phyloP scores from a whole-genome alignment of 169 alveolate genomes.

The Cryptosporidium ryanae region DNA sequence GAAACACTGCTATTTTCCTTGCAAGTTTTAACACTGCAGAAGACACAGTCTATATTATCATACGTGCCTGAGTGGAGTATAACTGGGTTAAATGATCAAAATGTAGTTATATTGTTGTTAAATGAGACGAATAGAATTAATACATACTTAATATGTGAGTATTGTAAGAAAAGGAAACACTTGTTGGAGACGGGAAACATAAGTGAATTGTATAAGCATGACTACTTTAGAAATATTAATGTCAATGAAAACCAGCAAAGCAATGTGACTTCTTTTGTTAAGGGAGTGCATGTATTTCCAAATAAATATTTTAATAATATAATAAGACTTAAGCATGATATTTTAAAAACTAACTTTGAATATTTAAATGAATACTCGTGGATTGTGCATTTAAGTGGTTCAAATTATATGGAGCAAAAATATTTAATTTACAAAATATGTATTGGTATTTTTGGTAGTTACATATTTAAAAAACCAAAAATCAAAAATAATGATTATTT shows the following conservation, averaged over 20 bases:
- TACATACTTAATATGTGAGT: background rate
- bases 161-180: slow-evolving; percentile 12
- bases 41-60: slow-evolving; percentile 13
- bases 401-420: slow-evolving; percentile 27
- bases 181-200: background rate
- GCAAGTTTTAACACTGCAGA: slow-evolving; percentile 36
- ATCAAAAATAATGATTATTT: background rate
- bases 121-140: slow-evolving; percentile 55
- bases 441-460: background rate
- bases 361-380: background rate
- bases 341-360: background rate
- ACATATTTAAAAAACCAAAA: too few relatives aligned
- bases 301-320: slow-evolving; percentile 15
- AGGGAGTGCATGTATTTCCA: slow-evolving; percentile 47
- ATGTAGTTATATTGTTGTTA: slow-evolving; percentile 26
- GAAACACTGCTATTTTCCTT: slow-evolving; percentile 47
- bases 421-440: slow-evolving; percentile 35
- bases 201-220: background rate
- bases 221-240: too few relatives aligned
- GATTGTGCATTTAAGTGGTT: slow-evolving; percentile 67
- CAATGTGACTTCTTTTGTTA: too few relatives aligned
- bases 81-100: slow-evolving; percentile 68
- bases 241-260: too few relatives aligned
- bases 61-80: slow-evolving; percentile 53
- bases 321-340: background rate